These are phyloP conservation scores for Trametes sp. DNA, from an alignment of 1,284 basidiomycete species.

Conservation along the genomic window DNA sequence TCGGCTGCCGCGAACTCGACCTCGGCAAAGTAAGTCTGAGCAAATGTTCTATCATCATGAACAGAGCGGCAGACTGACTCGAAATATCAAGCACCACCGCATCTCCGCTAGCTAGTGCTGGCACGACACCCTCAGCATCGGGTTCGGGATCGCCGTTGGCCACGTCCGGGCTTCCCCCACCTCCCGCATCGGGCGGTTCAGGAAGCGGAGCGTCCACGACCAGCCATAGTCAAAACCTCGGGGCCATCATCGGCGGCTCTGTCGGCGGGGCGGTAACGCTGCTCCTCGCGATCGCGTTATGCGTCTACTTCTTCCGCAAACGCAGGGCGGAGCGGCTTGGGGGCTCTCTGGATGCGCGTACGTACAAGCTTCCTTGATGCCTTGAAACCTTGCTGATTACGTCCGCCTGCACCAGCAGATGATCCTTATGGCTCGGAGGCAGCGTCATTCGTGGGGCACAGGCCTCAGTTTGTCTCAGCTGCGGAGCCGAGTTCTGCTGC, in stretches of 20 bases:
- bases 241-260: background rate
- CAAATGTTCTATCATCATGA: no score
- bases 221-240: background rate
- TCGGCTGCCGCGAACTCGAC: background rate
- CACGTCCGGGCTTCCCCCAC: background rate
- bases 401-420: no score
- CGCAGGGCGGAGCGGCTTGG: background rate
- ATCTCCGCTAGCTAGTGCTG: background rate
- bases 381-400: background rate
- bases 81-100: no score
- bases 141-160: background rate
- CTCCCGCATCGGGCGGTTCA: background rate
- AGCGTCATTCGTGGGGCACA: background rate
- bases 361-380: no score
- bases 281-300: background rate
- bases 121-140: background rate
- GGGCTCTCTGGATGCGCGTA: background rate
- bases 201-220: background rate
- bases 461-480: background rate
- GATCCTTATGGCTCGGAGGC: no score
- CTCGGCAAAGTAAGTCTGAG: background rate
- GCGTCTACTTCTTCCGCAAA: background rate
- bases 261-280: background rate
- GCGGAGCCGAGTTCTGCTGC: background rate
- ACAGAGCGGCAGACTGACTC: no score